phyloP scores from a whole-genome alignment of 495 filamentous ascomycete species.

The Aspergillus funiculosus region DNA sequence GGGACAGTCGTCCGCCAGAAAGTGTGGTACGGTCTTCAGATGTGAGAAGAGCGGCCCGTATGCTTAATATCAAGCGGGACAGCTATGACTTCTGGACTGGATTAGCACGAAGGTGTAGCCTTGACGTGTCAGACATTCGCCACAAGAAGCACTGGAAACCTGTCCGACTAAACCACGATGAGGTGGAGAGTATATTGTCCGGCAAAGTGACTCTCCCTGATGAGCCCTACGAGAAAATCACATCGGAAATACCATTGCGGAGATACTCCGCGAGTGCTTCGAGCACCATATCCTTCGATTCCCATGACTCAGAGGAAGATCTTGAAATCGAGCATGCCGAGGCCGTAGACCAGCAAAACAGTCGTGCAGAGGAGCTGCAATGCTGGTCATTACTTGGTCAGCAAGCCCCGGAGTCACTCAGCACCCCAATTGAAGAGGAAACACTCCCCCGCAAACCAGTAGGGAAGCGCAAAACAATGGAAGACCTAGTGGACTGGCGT shows the following conservation, averaged over 20 bases:
- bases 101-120: constrained; percentile 51
- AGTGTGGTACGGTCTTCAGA: constrained; percentile 51
- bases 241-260: neutral
- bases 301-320: constrained; percentile 13
- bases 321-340: constrained; percentile 51
- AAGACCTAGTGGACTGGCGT: constrained; percentile 43
- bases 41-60: constrained; percentile 58
- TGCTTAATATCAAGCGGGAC: constrained; percentile 34
- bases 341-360: constrained; percentile 44
- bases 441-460: constrained; percentile 18
- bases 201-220: constrained; percentile 5
- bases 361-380: constrained; percentile 49
- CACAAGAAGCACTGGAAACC: constrained; percentile 27
- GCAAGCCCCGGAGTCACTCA: constrained; percentile 15
- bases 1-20: constrained; percentile 26
- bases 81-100: constrained; percentile 52
- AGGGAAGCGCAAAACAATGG: constrained; percentile 24
- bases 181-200: constrained; percentile 49
- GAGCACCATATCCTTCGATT: constrained; percentile 4
- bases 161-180: constrained; percentile 42
- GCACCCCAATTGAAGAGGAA: constrained; percentile 12
- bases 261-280: constrained; percentile 3
- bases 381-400: constrained; percentile 50
- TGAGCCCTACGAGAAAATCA: neutral
- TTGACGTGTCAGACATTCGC: constrained; percentile 49